Evolutionary conservation across 2,329 filamentous ascomycete species (phyloP), one percentile per base, ranked within the genome.

Genomic region (Diplodia sapinea): DNA sequence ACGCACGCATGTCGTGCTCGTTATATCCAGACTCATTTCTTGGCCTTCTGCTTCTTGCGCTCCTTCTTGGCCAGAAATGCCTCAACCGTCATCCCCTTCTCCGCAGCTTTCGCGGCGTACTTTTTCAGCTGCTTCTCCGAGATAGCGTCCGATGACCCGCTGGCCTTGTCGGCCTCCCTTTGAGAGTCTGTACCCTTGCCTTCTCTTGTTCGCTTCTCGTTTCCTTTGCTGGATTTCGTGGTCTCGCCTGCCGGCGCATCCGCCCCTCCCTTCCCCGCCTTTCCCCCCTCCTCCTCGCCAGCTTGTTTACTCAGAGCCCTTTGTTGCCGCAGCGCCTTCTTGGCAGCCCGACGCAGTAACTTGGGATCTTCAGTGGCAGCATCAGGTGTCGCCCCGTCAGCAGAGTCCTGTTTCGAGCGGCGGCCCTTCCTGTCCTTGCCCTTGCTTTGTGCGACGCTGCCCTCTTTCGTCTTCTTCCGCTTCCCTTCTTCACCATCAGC

Each of bases 11-110:
- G 13, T 17, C 36, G 43, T 38, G 40, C 29, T 26, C 12, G 9
- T 38, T 38, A n/a, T 26, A 20, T n/a, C 13, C 50, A 52, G 23
- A 8, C 23, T 68, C 49, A 64, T 64, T 62, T 38, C 17, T 54
- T 55, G 36, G 50, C 47, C 17, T 56, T 54, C 36, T 47, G 54
- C 47, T 51, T 66, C 43, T 57, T 61, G 29, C 65, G 61, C 6
- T 66, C 69, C 63, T 78, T 79, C 70, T 79, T 79, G 56, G 74
- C 72, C 15, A 77, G 73, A 31, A 78, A 82, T 15, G 72, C 71
- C 49, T 80, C 76, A 6, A 81, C 70, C 0, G 76, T 73, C 52
- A 81, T 73, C 13, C 75, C 73, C 70, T 81, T 82, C 20, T 71
- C 73, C 0, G 71, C 72, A 1, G 68, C 49, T 23, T 63, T 59